Conservation (phyloP, 805 yeast genomes). For the Diddensiella caesifluorescens region DNA sequence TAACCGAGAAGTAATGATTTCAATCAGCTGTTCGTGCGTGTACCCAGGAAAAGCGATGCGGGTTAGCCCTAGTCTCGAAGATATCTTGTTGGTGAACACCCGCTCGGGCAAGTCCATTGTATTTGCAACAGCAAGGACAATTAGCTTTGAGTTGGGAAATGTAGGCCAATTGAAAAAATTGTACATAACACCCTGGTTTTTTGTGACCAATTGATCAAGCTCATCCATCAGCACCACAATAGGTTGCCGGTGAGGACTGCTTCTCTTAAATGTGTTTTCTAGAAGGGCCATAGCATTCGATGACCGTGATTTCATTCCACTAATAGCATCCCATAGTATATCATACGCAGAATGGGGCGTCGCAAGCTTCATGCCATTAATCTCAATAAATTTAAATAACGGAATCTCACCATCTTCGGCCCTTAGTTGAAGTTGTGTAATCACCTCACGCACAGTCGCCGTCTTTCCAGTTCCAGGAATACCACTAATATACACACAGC, state of each 20-base stretch:
- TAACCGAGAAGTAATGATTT: slow-evolving; percentile 68
- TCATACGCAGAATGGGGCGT: slow-evolving; percentile 81
- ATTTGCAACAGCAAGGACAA: slow-evolving; percentile 91
- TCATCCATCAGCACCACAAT: slow-evolving; percentile 84
- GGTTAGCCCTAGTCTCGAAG: slow-evolving; percentile 83
- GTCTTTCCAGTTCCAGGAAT: slow-evolving; percentile 99
- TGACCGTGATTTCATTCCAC: slow-evolving; percentile 49
- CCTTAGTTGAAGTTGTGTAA: slow-evolving; percentile 53
- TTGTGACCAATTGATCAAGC: slow-evolving; percentile 83
- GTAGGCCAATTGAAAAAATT: slow-evolving; percentile 98
- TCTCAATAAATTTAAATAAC: slow-evolving; percentile 70
- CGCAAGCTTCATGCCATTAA: slow-evolving; percentile 83
- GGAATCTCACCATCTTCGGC: slow-evolving; percentile 37
- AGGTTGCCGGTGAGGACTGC: slow-evolving; percentile 39
- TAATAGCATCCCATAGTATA: slow-evolving; percentile 68
- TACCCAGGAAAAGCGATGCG: slow-evolving; percentile 88
- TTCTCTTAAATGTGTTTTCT: slow-evolving; percentile 58
- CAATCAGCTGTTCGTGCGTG: slow-evolving; percentile 67
- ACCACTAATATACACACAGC: slow-evolving; percentile 88
- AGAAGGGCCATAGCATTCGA: slow-evolving; percentile 60
- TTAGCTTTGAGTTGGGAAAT: slow-evolving; percentile 65
- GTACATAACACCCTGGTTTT: slow-evolving; percentile 80
- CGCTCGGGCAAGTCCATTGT: slow-evolving; percentile 97
- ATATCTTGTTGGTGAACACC: slow-evolving; percentile 75
- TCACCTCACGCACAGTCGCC: slow-evolving; percentile 83